These are phyloP conservation scores for Westerdykella ornata DNA, from an alignment of 2,329 filamentous ascomycete genomes.

Conservation along the genomic window DNA sequence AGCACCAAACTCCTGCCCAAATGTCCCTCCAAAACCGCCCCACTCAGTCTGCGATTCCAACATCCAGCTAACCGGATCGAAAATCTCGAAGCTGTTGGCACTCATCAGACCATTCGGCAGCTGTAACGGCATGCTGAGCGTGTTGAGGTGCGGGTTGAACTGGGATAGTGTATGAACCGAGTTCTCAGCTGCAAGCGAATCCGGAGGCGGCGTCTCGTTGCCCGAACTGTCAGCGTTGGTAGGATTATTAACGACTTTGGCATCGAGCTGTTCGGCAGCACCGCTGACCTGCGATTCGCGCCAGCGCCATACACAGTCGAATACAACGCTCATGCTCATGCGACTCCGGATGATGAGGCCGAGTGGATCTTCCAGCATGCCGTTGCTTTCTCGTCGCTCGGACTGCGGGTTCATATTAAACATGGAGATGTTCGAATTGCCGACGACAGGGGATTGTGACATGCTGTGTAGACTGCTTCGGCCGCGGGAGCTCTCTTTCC, in stretches of 20 bases:
- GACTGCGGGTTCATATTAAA: slow-evolving; percentile 18
- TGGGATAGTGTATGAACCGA: slow-evolving; percentile 29
- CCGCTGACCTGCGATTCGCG: slow-evolving; percentile 56
- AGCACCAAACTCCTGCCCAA: no score
- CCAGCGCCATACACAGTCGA: slow-evolving; percentile 82
- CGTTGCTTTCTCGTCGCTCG: slow-evolving; percentile 23
- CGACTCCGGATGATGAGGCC: slow-evolving; percentile 76
- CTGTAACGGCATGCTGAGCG: slow-evolving; percentile 48
- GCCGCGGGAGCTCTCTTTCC: slow-evolving; percentile 54
- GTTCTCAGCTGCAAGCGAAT: slow-evolving; percentile 20
- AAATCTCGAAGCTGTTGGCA: slow-evolving; percentile 57
- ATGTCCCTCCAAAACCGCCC: slow-evolving; percentile 3
- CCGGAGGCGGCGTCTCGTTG: slow-evolving; percentile 53
- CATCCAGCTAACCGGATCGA: slow-evolving; percentile 91
- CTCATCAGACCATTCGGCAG: slow-evolving; percentile 50
- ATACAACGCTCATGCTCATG: slow-evolving; percentile 79
- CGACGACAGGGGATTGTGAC: slow-evolving; percentile 34
- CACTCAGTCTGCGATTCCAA: slow-evolving; percentile 60
- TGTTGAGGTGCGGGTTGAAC: slow-evolving; percentile 35
- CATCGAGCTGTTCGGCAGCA: slow-evolving; percentile 43
- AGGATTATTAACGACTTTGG: slow-evolving; percentile 76
- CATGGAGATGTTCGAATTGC: slow-evolving; percentile 27
- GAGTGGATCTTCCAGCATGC: slow-evolving; percentile 58
- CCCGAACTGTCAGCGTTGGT: slow-evolving; percentile 72
- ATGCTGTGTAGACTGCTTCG: slow-evolving; percentile 30